Evolutionary conservation across 192 early-diverging fungal species (phyloP).

Genomic region (Chytriomyces sp.): DNA sequence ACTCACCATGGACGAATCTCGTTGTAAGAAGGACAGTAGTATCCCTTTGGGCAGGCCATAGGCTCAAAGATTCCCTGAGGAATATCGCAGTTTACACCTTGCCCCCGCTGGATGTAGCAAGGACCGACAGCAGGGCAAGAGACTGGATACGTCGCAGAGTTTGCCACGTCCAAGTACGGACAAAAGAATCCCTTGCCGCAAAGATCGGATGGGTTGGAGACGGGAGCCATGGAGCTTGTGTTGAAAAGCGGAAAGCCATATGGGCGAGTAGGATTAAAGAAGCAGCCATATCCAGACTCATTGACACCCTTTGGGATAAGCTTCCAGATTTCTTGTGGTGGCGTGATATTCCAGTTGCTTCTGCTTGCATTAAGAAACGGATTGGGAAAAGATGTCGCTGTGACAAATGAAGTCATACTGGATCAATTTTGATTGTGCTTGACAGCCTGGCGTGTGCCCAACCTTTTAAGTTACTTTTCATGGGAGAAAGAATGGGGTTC

Average conservation of each 20-base stretch:
- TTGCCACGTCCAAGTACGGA: slow-evolving; percentile 30
- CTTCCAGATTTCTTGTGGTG: background rate
- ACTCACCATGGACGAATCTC: slow-evolving; percentile 42
- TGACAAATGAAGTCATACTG: background rate
- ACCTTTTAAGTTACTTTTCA: background rate
- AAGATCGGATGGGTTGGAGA: background rate
- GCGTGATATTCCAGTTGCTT: background rate
- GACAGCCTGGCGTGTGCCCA: background rate
- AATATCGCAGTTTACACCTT: background rate
- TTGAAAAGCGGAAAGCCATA: background rate
- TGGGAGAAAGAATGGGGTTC: background rate
- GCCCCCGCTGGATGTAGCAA: slow-evolving; percentile 9
- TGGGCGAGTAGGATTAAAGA: background rate
- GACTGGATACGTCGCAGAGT: slow-evolving; percentile 25
- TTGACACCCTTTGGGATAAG: background rate
- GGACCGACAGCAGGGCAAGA: slow-evolving; percentile 9
- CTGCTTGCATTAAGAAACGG: background rate
- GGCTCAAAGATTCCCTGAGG: slow-evolving; percentile 47
- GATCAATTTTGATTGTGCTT: background rate
- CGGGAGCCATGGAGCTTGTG: background rate
- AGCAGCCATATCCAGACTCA: slow-evolving; percentile 21
- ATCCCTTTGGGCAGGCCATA: slow-evolving; percentile 43
- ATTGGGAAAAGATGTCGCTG: background rate
- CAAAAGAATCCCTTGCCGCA: slow-evolving; percentile 33
- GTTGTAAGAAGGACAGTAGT: slow-evolving; percentile 39